These are phyloP conservation scores for Torulaspora franciscae DNA, from an alignment of 805 yeast species.

Conservation along the genomic window DNA sequence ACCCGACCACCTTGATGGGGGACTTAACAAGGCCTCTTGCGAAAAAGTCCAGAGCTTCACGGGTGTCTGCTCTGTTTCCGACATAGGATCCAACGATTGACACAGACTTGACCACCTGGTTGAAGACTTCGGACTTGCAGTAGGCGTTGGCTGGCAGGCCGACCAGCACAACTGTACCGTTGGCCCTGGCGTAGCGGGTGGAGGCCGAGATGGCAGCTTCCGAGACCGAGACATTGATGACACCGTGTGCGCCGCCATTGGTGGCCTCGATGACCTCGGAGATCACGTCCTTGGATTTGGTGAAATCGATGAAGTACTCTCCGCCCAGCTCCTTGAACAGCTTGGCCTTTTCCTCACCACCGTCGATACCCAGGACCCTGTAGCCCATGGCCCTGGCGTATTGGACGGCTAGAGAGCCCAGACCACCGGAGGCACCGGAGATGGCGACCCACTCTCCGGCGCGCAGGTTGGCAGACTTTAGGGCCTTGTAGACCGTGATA, in stretches of 20 bases:
- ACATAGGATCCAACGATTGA: slow-evolving; percentile 77
- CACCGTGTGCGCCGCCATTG: slow-evolving; percentile 73
- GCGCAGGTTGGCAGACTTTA: slow-evolving; percentile 65
- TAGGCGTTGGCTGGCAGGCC: slow-evolving; percentile 80
- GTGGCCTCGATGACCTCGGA: slow-evolving; percentile 53
- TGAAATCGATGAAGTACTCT: slow-evolving; percentile 58
- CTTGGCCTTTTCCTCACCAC: slow-evolving; percentile 57
- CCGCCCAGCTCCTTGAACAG: slow-evolving; percentile 57
- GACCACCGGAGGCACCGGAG: slow-evolving; percentile 78
- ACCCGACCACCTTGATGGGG: slow-evolving; percentile 67
- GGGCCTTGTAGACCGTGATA: slow-evolving; percentile 84
- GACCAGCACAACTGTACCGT: slow-evolving; percentile 66
- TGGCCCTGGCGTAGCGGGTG: slow-evolving; percentile 53
- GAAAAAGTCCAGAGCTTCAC: slow-evolving; percentile 71
- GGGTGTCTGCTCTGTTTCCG: slow-evolving; percentile 82
- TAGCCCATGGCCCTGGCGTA: slow-evolving; percentile 74
- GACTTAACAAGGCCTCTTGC: slow-evolving; percentile 60
- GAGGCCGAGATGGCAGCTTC: slow-evolving; percentile 61
- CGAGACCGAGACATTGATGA: slow-evolving; percentile 68
- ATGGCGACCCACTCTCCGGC: slow-evolving; percentile 75
- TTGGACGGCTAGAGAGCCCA: slow-evolving; percentile 69
- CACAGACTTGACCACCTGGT: slow-evolving; percentile 66
- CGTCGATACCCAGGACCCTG: slow-evolving; percentile 67
- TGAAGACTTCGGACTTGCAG: slow-evolving; percentile 63
- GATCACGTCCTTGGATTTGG: slow-evolving; percentile 49